These are phyloP conservation scores for Flaveria linearis DNA, from an alignment of 129 eudicot genomes.

Conservation along the genomic window DNA sequence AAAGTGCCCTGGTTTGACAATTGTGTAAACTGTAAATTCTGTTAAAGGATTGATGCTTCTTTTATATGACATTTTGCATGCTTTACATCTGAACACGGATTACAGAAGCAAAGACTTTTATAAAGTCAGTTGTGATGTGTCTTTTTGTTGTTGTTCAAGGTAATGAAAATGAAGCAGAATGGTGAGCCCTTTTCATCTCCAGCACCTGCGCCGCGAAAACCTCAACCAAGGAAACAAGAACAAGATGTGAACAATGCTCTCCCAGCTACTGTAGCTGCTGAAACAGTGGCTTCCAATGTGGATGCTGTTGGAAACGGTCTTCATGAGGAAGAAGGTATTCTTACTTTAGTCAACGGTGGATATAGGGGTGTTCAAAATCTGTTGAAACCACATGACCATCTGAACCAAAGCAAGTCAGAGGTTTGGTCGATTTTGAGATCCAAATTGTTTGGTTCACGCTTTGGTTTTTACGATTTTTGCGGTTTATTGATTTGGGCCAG, in stretches of 20 bases:
- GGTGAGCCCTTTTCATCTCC: constrained; percentile 57
- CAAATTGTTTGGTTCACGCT: neutral
- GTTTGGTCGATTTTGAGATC: neutral
- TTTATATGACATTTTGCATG: constrained; percentile 8
- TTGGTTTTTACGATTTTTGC: neutral
- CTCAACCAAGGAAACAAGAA: constrained; percentile 50
- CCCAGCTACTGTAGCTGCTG: constrained; percentile 36
- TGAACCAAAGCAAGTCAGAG: neutral
- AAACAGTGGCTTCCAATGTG: constrained; percentile 39
- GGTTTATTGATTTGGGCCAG: neutral
- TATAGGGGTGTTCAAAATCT: neutral
- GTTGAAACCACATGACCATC: neutral
- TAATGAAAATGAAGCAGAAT: constrained; percentile 72
- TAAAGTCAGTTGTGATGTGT: constrained; percentile 11
- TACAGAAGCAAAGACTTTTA: neutral
- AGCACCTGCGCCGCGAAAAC: constrained; percentile 45
- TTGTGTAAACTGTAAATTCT: constrained; percentile 4
- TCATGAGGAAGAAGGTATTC: constrained; percentile 79
- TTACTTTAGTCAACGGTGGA: neutral
- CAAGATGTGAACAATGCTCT: constrained; percentile 37
- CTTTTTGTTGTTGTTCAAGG: constrained; percentile 46
- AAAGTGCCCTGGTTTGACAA: constrained; percentile 7
- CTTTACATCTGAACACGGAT: neutral
- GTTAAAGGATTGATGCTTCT: neutral
- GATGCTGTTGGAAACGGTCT: constrained; percentile 53